These are phyloP conservation scores for Pseudogymnoascus sp. DNA, from an alignment of 2,329 filamentous ascomycete species.

Conservation along the genomic window DNA sequence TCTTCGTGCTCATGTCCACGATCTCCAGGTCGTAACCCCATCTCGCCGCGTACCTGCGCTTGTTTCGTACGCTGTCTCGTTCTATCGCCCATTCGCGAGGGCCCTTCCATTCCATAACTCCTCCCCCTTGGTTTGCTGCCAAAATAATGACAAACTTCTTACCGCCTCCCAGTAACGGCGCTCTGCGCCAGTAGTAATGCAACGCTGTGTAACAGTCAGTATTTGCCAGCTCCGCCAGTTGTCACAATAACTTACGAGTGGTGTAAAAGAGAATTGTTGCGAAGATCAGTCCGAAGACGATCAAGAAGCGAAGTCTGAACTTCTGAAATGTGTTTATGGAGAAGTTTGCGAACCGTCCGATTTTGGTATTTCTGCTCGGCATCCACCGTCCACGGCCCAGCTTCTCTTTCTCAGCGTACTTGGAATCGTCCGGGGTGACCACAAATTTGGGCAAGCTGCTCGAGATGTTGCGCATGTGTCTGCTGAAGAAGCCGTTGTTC, in stretches of 20 bases:
- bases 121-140: slow-evolving; percentile 87
- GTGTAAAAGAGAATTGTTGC: slow-evolving; percentile 60
- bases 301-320: slow-evolving; percentile 53
- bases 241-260: slow-evolving; percentile 54
- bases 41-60: slow-evolving; percentile 72
- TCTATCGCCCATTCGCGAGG: slow-evolving; percentile 97
- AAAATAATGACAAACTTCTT: slow-evolving; percentile 90
- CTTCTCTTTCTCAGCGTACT: slow-evolving; percentile 72
- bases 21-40: slow-evolving; percentile 97
- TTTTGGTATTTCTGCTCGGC: slow-evolving; percentile 36
- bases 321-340: slow-evolving; percentile 52
- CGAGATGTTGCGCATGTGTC: slow-evolving; percentile 74
- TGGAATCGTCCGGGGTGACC: slow-evolving; percentile 35
- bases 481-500: slow-evolving; percentile 79
- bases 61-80: slow-evolving; percentile 90
- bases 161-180: slow-evolving; percentile 68
- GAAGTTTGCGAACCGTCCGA: slow-evolving; percentile 39
- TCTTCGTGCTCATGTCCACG: slow-evolving; percentile 98
- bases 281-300: slow-evolving; percentile 52
- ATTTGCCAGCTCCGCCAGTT: slow-evolving; percentile 9
- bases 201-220: slow-evolving; percentile 22
- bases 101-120: slow-evolving; percentile 99
- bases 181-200: slow-evolving; percentile 58
- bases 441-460: slow-evolving; percentile 69
- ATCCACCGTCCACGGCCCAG: slow-evolving; percentile 51